A percentile compares a stretch with the other conserved stretches of the same genome.
Conservation (phyloP, 148 eudicot species). For the Nyssa sinensis region DNA sequence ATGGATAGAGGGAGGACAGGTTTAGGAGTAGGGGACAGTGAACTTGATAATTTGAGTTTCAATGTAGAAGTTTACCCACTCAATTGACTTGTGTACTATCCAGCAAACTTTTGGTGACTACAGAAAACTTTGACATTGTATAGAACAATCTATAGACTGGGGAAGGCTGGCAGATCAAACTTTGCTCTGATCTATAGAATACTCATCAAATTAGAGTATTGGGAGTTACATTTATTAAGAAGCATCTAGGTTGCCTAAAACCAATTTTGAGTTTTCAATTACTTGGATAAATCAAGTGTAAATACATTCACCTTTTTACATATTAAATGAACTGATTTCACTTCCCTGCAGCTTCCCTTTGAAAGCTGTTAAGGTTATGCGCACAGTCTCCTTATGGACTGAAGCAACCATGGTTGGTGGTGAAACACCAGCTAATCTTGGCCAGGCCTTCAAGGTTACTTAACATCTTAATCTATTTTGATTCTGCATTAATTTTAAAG, state of each 20-base stretch:
- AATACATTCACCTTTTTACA: too few relatives aligned
- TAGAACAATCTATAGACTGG: too few relatives aligned
- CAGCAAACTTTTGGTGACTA: not conserved
- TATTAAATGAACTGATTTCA: too few relatives aligned
- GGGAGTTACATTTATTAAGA: not conserved
- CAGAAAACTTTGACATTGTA: too few relatives aligned
- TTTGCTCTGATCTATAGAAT: not conserved
- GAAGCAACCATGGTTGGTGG: constrained; percentile 71
- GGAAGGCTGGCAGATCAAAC: not conserved
- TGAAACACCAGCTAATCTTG: constrained; percentile 57
- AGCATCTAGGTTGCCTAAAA: not conserved
- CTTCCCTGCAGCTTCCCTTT: constrained; percentile 71
- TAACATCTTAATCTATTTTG: not conserved
- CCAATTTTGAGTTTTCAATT: not conserved
- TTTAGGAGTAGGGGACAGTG: not conserved
- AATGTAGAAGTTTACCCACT: not conserved
- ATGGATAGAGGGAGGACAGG: not conserved
- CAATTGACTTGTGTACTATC: not conserved
- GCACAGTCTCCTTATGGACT: constrained; percentile 91
- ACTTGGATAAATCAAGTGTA: too few relatives aligned
- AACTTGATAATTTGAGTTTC: not conserved
- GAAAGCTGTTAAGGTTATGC: constrained; percentile 98
- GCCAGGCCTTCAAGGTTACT: constrained; percentile 75
- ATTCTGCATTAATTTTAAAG: not conserved
- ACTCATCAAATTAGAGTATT: not conserved